Base-by-base conservation (phyloP, 1,284 basidiomycete species). In the Ganoderma meredithae region DNA sequence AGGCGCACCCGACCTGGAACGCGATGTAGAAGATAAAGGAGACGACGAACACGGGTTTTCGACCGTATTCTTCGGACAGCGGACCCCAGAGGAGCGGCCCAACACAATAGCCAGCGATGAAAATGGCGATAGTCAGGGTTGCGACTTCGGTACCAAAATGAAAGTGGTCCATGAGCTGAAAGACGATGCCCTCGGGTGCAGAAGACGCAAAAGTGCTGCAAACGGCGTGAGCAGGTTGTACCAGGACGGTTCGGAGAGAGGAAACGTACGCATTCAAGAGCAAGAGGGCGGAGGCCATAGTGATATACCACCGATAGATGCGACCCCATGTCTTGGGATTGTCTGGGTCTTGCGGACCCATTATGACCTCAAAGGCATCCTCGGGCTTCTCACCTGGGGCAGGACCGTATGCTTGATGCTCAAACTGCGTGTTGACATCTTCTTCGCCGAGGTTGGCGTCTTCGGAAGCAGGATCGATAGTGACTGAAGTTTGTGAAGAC, bases 81-180 rank as follows among this genome's bases (percentile, higher is more conserved):
- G 89, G 89, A 0, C 84, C 89, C 88, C 87, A 90, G 1, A 94
- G 65, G 1, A 94, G 79, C 0, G 92, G 92, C 0, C 87, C 88
- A n/a, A 87, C 79, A 67, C 81, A 80, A 68, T 82, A 84, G 1
- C 83, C 83, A 31, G 80, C 82, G 52, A 86, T 82, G 70, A 84
- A 84, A 2, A 86, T 77, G 8, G 81, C 77, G 40, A 83, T 79
- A 2, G 79, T 79, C 43, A 83, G 74, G 7, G 78, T 76, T 13
- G 78, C 80, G 17, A 83, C 85, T 74, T 90, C 87, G 39, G 80
- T 71, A 4, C 84, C 82, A 69, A 93, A 85, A 10, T 80, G 76
- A 69, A 91, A 94, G 27, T 89, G 73, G 0, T 73, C 69, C 65
- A 83, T 82, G 70, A 93, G 81, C 5, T 83, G 75, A 0, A 78